These are phyloP conservation scores for Voacanga thouarsii DNA, from an alignment of 257 asterid genomes.

Conservation along the genomic window DNA sequence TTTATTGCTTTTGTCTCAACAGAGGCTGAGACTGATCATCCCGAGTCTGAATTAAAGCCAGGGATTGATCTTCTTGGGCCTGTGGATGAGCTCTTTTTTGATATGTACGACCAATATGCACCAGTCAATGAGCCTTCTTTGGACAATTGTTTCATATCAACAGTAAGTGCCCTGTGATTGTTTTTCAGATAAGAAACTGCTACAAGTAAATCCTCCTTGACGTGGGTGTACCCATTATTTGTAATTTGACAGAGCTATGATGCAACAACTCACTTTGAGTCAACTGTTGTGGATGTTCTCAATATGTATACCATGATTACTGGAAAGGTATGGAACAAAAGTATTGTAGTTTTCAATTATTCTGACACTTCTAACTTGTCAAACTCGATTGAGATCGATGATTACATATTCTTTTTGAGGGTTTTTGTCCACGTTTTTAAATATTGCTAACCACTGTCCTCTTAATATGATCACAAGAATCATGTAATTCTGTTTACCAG, in stretches of 20 bases:
- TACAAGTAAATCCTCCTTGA: constrained; percentile 13
- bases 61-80: constrained; percentile 94
- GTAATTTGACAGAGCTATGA: constrained; percentile 45
- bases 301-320: constrained; percentile 46
- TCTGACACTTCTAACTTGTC: constrained; percentile 1
- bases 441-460: not conserved
- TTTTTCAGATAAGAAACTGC: constrained; percentile 12
- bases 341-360: not conserved
- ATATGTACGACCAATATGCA: constrained; percentile 80
- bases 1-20: constrained; percentile 92
- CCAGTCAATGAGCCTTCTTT: constrained; percentile 79
- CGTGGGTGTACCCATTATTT: constrained; percentile 4
- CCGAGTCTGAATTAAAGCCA: constrained; percentile 80
- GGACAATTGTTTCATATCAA: constrained; percentile 91
- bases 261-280: constrained; percentile 54
- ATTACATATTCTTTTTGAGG: not conserved
- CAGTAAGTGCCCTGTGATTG: constrained; percentile 48
- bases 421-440: not conserved
- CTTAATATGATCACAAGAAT: too few species aligned
- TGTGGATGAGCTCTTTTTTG: constrained; percentile 92
- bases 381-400: not conserved
- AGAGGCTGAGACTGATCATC: constrained; percentile 89
- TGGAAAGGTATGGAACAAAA: constrained; percentile 43
- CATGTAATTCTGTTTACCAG: not conserved
- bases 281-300: constrained; percentile 52